Conservation (phyloP, 148 eudicot species). For the Cornus florida region DNA sequence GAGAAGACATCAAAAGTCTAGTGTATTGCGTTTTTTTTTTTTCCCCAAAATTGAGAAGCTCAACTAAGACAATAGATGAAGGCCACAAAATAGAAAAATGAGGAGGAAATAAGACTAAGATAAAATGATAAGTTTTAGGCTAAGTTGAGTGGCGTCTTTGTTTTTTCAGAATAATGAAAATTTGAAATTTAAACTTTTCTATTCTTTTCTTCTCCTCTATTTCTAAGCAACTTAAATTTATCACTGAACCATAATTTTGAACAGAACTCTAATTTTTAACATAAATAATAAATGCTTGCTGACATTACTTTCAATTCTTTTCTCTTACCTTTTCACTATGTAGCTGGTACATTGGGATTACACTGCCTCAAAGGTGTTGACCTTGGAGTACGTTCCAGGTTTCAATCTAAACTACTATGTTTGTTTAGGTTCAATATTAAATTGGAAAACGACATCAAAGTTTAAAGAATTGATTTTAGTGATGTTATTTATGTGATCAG, state of each 20-base stretch:
- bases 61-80: not conserved
- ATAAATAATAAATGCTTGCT: not conserved
- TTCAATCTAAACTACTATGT: conserved; percentile 21
- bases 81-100: too few species aligned
- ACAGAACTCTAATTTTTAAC: not conserved
- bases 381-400: conserved; percentile 98
- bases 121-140: not conserved
- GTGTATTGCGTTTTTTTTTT: not conserved
- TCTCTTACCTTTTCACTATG: conserved; percentile 6
- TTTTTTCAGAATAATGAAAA: not conserved
- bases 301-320: conserved; percentile 5
- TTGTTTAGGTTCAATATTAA: not conserved
- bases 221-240: not conserved
- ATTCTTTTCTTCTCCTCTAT: conserved; percentile 3
- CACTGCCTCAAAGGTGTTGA: conserved; percentile 83
- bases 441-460: not conserved
- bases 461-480: conserved; percentile 7
- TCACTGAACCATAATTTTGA: not conserved
- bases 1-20: not conserved
- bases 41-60: not conserved
- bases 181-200: not conserved
- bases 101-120: too few species aligned
- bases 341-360: conserved; percentile 90
- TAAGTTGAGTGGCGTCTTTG: not conserved
- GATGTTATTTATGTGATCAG: conserved; percentile 34